phyloP scores from a whole-genome alignment of 2,329 filamentous ascomycete species.

The Fusarium nisikadoi region DNA sequence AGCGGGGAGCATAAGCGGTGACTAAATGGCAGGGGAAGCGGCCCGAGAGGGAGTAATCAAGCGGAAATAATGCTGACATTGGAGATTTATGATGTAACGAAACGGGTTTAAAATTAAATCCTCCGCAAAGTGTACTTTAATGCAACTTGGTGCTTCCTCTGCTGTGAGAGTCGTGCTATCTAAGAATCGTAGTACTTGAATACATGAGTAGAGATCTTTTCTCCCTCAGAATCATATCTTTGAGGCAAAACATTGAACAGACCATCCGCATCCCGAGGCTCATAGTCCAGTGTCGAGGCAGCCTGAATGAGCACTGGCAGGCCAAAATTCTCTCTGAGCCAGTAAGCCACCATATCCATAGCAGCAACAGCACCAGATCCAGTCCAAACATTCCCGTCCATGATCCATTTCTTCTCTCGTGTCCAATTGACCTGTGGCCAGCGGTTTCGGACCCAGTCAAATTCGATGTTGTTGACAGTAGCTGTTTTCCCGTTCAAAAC shows the following conservation, averaged over 20 bases:
- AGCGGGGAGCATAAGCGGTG: neutral
- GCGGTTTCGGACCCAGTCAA: neutral
- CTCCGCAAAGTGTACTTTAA: too few relatives aligned
- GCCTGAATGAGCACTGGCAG: neutral
- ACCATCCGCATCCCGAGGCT: neutral
- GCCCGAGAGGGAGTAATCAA: neutral
- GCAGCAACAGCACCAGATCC: neutral
- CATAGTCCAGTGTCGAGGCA: neutral
- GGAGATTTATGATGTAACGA: neutral
- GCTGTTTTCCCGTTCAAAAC: neutral
- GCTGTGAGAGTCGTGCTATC: rapidly evolving
- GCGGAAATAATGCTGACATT: neutral
- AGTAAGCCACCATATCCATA: neutral
- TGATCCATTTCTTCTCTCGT: neutral
- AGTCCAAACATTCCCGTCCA: neutral
- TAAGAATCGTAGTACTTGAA: neutral
- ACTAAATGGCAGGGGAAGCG: neutral
- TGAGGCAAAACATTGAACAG: neutral
- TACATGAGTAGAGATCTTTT: neutral
- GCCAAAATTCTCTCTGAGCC: neutral
- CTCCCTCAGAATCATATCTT: neutral
- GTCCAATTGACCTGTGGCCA: neutral
- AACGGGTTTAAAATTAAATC: neutral
- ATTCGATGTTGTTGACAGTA: neutral
- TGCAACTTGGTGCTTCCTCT: rapidly evolving